A percentile compares a stretch with the other conserved stretches of the same genome.
Evolutionary conservation across 371 early-diverging fungal genomes (phyloP).

Genomic region (Mucor saturninus): DNA sequence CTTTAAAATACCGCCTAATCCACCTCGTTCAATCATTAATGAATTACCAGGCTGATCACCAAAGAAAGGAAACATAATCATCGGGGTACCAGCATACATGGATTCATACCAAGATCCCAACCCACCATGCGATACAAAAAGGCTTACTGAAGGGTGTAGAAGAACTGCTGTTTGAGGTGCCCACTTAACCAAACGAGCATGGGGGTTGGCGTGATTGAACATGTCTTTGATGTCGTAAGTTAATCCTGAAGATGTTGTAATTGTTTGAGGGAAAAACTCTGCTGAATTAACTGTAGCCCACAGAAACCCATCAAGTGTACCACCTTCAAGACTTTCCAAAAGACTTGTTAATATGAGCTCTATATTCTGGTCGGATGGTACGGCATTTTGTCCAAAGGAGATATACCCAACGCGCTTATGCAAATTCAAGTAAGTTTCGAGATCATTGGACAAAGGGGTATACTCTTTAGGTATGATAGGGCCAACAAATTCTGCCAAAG

Average conservation of each 20-base stretch:
- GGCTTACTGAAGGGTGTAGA: conserved; percentile 31
- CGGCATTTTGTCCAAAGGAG: conserved; percentile 48
- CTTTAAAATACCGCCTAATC: conserved; percentile 5
- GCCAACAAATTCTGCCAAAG: conserved; percentile 40
- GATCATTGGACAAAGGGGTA: conserved; percentile 19
- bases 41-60: conserved; percentile 42
- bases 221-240: conserved; percentile 9
- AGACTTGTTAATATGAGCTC: conserved; percentile 27
- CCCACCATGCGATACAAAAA: conserved; percentile 50
- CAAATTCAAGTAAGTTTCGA: conserved; percentile 23
- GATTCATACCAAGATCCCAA: conserved; percentile 42
- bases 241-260: conserved; percentile 8
- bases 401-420: conserved; percentile 36
- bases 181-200: conserved; percentile 27
- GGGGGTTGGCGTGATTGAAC: background rate
- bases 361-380: conserved; percentile 17
- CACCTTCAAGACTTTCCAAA: conserved; percentile 25
- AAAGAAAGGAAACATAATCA: conserved; percentile 46
- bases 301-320: conserved; percentile 28
- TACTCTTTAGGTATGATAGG: conserved; percentile 30
- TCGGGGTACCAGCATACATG: conserved; percentile 33
- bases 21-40: conserved; percentile 1
- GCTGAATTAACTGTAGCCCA: conserved; percentile 16
- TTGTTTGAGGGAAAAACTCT: conserved; percentile 18
- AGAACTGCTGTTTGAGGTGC: conserved; percentile 50